A percentile compares a stretch with the other conserved stretches of the same genome.
phyloP scores from a whole-genome alignment of 2,329 filamentous ascomycete genomes.

The Endoconidiophora laricicola region DNA sequence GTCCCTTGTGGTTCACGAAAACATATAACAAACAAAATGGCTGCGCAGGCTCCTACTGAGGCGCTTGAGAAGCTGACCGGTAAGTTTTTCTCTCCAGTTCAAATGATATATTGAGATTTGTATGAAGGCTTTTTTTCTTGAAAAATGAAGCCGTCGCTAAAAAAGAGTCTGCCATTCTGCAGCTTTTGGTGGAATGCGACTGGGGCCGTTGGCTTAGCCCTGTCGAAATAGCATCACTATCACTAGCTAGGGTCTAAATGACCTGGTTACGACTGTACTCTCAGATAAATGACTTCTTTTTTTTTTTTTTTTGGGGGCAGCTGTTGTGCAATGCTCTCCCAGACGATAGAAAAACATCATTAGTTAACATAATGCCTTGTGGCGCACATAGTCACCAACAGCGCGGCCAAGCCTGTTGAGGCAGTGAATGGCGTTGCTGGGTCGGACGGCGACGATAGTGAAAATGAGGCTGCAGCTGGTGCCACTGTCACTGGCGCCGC shows the following conservation, averaged over 20 bases:
- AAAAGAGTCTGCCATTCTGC: not conserved
- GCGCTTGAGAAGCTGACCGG: slow-evolving; percentile 18
- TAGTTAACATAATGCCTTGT: not conserved
- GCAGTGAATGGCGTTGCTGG: slow-evolving; percentile 22
- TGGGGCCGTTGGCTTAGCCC: not conserved
- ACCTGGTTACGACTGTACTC: not conserved
- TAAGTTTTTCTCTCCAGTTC: slow-evolving; percentile 7
- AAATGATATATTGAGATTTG: no score
- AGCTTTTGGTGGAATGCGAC: no score
- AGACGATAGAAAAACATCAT: slow-evolving; percentile 8
- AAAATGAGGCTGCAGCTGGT: slow-evolving; percentile 1
- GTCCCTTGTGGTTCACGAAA: not conserved
- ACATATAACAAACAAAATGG: slow-evolving; percentile 14
- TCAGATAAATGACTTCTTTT: not conserved
- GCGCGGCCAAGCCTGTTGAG: slow-evolving; percentile 20
- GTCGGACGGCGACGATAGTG: slow-evolving; percentile 32
- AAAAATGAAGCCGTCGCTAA: no score
- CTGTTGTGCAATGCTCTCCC: not conserved
- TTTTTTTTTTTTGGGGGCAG: no score
- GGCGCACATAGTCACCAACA: slow-evolving; percentile 19
- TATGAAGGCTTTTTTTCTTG: no score
- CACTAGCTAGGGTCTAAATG: no score
- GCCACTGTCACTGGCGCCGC: slow-evolving; percentile 6
- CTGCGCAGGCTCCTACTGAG: slow-evolving; percentile 17
- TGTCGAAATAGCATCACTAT: not conserved